Base-by-base conservation (phyloP, 352 stramenopile genomes). In the Globisporangium uncinulatum region DNA sequence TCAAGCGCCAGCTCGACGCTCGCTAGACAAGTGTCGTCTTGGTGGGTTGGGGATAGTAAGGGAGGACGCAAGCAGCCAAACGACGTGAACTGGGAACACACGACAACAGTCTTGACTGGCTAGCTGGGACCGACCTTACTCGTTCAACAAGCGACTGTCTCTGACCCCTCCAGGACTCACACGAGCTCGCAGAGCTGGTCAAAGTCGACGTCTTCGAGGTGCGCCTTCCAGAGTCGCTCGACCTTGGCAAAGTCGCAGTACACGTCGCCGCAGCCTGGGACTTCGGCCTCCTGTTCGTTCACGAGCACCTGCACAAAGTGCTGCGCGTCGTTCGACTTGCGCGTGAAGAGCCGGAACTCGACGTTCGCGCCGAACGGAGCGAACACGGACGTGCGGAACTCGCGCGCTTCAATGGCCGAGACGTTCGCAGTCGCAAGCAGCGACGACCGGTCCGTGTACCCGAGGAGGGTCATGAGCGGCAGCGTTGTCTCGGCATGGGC, bases 361-460 rank as follows among this genome's bases (percentile, higher is more conserved):
- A 92, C 68, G 63, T 92, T 90, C 17, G 76, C 75, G 3, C 68
- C 78, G n/a, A 89, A 88, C 4, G 83, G 79, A n/a, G 79, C 76
- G 3, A 79, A 57, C 36, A 62, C 56, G 0, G 83, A 85, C 21
- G 78, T 76, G 17, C 79, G 76, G 51, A 89, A 90, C 21, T 63
- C 53, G n/a, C 83, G 69, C 1, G 47, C 42, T 10, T 73, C 51
- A 59, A 89, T 84, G 59, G 73, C 57, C 6, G 69, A 41, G 15
- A 71, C 50, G 2, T 53, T 71, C 44, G 63, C 74, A 15, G 63
- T 66, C 1, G 79, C 68, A 5, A 57, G 50, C 14, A 89, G 63
- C 14, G 71, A 57, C 1, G 59, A 65, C 20, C 63, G 65, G 49
- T 71, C 54, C 29, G 72, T 69, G 51, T 78, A 85, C 14, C 82